These are phyloP conservation scores for Plasmodium billcollinsi DNA, from an alignment of 169 alveolate genomes.

Conservation along the genomic window DNA sequence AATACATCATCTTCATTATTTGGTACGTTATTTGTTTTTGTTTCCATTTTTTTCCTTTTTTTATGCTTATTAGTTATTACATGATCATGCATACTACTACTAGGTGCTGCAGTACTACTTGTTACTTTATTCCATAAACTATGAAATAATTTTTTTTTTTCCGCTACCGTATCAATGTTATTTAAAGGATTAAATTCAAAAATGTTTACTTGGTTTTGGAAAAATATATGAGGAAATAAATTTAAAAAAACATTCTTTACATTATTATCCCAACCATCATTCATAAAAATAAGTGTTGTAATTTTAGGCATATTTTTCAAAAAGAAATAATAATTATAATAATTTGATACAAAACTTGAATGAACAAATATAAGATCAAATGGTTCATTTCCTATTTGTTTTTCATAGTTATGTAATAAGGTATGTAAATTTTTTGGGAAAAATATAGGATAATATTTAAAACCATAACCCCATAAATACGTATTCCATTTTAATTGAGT, in stretches of 20 bases:
- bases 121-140: constrained; percentile 74
- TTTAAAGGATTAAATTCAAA: constrained; percentile 59
- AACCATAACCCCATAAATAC: constrained; percentile 74
- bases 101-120: not conserved
- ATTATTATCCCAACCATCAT: constrained; percentile 75
- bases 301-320: constrained; percentile 62
- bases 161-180: constrained; percentile 30
- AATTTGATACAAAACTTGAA: constrained; percentile 60
- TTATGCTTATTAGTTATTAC: constrained; percentile 63
- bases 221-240: constrained; percentile 74
- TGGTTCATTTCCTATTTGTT: constrained; percentile 63
- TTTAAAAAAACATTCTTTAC: constrained; percentile 45
- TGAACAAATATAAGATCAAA: constrained; percentile 71
- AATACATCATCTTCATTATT: not conserved
- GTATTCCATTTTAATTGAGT: constrained; percentile 68
- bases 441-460: constrained; percentile 61
- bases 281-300: constrained; percentile 46
- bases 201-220: constrained; percentile 72
- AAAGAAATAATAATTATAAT: constrained; percentile 68
- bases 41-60: constrained; percentile 31
- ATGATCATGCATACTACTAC: not conserved
- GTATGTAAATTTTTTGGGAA: constrained; percentile 62
- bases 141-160: constrained; percentile 24
- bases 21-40: not conserved
- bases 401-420: constrained; percentile 40